Evolutionary conservation across 352 stramenopile genomes (phyloP), one percentile per base, ranked within the genome.

Genomic region (Globisporangium orthogonon): DNA sequence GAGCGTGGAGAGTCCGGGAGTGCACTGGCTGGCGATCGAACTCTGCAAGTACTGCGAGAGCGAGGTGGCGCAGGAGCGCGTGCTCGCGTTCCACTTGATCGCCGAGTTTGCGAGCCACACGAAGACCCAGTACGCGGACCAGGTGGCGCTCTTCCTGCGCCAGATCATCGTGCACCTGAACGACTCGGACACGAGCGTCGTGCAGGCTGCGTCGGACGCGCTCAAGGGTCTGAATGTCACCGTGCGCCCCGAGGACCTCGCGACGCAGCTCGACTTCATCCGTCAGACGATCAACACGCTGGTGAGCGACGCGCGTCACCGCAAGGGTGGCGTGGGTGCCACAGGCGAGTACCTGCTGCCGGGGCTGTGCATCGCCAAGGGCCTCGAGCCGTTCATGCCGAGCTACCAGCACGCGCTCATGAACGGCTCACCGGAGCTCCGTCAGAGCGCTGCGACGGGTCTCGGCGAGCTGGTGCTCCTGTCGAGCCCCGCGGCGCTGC

Each of bases 381-480:
- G 82, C 15, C 78, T 99, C 13, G 96, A 99, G 67, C 96, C 97
- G 49, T 94, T 99, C 61, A 66, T 99, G 60, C 96, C 97, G 28
- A 97, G 98, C 60, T 99, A 99, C 66, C 96, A 99, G 73, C 90
- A 97, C 66, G 97, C 94, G 64, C 89, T 99, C 61, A 95, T 99
- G 71, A 98, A 99, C 69, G 97, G 96, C 18, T 80, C 75, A 0
- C 79, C 86, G 1, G 86, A 97, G 61, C 63, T 87, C 49, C 85
- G 89, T 1, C 90, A 98, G 62, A 92, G 78, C 40, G 95, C 97
- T 11, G 97, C 97, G 35, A 79, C 86, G 43, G 96, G 96, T 54
- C 83, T 99, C 30, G 97, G 96, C 29, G 97, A 99, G 76, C 83
- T 99, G 40, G 97, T 99, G 50, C 75, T 91, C 59, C 72, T 99